phyloP scores from a whole-genome alignment of 2,329 filamentous ascomycete species.

The Penicillium glabrum region DNA sequence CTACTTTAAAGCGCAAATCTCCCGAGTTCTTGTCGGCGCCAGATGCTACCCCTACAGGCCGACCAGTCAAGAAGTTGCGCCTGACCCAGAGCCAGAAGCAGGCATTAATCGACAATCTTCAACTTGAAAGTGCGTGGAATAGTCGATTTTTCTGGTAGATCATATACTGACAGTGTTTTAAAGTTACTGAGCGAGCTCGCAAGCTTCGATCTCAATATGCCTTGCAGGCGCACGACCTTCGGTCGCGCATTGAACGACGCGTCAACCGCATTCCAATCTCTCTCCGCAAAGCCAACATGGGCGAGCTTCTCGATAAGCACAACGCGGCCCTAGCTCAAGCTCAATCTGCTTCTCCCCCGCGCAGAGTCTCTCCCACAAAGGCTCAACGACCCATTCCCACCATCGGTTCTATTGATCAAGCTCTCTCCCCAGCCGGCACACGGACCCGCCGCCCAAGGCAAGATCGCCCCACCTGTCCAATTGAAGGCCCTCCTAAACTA shows the following conservation, averaged over 20 bases:
- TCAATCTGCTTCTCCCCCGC: constrained; percentile 31
- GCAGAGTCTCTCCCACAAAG: constrained; percentile 32
- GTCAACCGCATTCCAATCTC: constrained; percentile 85
- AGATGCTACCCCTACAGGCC: constrained; percentile 46
- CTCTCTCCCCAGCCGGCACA: constrained; percentile 28
- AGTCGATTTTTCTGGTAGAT: not conserved
- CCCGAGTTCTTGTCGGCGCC: constrained; percentile 32
- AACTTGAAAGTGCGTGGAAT: constrained; percentile 73
- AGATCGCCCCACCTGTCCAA: constrained; percentile 7
- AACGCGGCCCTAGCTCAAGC: constrained; percentile 25
- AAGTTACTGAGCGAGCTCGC: constrained; percentile 83
- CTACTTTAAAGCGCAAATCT: constrained; percentile 43
- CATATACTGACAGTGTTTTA: constrained; percentile 9
- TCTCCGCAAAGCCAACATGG: constrained; percentile 77
- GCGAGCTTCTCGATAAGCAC: constrained; percentile 67
- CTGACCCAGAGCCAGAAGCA: constrained; percentile 76
- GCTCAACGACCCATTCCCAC: constrained; percentile 27
- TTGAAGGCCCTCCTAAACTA: not conserved
- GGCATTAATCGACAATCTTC: constrained; percentile 82
- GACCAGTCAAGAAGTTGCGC: constrained; percentile 62
- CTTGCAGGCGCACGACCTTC: constrained; percentile 80
- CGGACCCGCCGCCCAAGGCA: constrained; percentile 36
- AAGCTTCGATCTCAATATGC: constrained; percentile 87
- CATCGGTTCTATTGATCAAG: constrained; percentile 31
- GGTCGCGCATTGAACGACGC: constrained; percentile 85